Evolutionary conservation across 495 filamentous ascomycete genomes (phyloP).

Genomic region (Penicillium manginii): DNA sequence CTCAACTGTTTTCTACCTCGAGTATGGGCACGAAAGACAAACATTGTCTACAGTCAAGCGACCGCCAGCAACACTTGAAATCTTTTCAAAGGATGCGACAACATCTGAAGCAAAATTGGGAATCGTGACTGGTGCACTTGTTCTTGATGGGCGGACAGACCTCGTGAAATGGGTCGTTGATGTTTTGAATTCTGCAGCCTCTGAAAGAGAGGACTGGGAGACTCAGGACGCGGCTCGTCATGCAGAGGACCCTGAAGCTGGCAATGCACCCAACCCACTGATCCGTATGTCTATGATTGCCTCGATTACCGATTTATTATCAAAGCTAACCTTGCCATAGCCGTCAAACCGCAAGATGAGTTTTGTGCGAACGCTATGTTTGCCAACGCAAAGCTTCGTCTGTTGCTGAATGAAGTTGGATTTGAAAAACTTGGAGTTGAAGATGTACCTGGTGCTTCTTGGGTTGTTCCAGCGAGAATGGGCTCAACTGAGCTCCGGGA

Average conservation of each 20-base stretch:
- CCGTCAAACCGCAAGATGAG: slow-evolving; percentile 70
- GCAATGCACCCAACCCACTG: slow-evolving; percentile 41
- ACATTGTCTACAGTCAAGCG: slow-evolving; percentile 57
- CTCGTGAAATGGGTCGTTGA: slow-evolving; percentile 81
- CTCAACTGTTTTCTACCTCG: slow-evolving; percentile 79
- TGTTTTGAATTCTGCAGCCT: slow-evolving; percentile 65
- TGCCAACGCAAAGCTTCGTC: slow-evolving; percentile 85
- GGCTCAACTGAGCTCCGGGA: slow-evolving; percentile 65
- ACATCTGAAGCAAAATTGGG: slow-evolving; percentile 71
- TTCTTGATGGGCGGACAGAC: slow-evolving; percentile 75
- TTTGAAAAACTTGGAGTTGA: slow-evolving; percentile 68
- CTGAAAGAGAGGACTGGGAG: slow-evolving; percentile 82
- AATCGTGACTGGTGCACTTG: slow-evolving; percentile 74
- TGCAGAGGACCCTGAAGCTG: slow-evolving; percentile 42
- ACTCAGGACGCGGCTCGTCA: slow-evolving; percentile 62
- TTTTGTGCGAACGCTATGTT: slow-evolving; percentile 74
- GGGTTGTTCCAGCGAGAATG: slow-evolving; percentile 74
- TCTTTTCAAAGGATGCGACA: slow-evolving; percentile 64
- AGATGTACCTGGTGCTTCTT: slow-evolving; percentile 75
- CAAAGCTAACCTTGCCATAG: slow-evolving; percentile 36
- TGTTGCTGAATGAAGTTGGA: slow-evolving; percentile 78
- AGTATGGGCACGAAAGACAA: slow-evolving; percentile 88
- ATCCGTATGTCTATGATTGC: slow-evolving; percentile 40
- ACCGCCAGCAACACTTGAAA: slow-evolving; percentile 76
- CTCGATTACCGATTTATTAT: background rate